These are phyloP conservation scores for Aquilaria yunnanensis DNA, from an alignment of 345 rosid species.

Conservation along the genomic window DNA sequence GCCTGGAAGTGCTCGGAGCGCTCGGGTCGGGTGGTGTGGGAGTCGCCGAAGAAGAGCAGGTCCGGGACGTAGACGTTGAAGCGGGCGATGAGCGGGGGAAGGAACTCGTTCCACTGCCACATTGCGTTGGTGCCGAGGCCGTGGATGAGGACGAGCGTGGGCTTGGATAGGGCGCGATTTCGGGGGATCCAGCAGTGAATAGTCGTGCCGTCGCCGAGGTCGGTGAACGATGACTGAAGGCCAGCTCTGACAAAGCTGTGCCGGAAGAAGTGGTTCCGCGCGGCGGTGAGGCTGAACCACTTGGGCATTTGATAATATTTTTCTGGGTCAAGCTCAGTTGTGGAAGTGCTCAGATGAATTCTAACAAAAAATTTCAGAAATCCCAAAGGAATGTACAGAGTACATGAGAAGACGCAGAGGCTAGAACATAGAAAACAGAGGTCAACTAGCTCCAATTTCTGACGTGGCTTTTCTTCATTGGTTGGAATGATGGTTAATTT, in stretches of 20 bases:
- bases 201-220: slow-evolving; percentile 78
- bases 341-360: too few relatives aligned
- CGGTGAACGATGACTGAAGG: slow-evolving; percentile 61
- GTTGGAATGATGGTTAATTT: too few relatives aligned
- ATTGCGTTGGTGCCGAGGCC: slow-evolving; percentile 94
- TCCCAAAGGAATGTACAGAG: too few relatives aligned
- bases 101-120: slow-evolving; percentile 81
- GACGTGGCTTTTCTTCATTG: too few relatives aligned
- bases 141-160: slow-evolving; percentile 64
- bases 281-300: slow-evolving; percentile 59
- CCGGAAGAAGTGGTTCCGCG: slow-evolving; percentile 53
- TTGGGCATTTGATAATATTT: slow-evolving; percentile 27
- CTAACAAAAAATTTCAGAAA: too few relatives aligned
- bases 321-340: too few relatives aligned
- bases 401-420: too few relatives aligned
- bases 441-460: too few relatives aligned
- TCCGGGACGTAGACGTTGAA: slow-evolving; percentile 89
- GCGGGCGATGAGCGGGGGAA: slow-evolving; percentile 42
- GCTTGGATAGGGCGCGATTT: slow-evolving; percentile 32
- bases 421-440: too few relatives aligned
- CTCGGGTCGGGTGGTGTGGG: slow-evolving; percentile 67
- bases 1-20: slow-evolving; percentile 73
- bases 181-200: slow-evolving; percentile 84
- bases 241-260: slow-evolving; percentile 63
- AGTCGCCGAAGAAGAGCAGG: slow-evolving; percentile 86